Evolutionary conservation across 768 basidiomycete species (phyloP).

Genomic region (Psilocybe cyanescens): DNA sequence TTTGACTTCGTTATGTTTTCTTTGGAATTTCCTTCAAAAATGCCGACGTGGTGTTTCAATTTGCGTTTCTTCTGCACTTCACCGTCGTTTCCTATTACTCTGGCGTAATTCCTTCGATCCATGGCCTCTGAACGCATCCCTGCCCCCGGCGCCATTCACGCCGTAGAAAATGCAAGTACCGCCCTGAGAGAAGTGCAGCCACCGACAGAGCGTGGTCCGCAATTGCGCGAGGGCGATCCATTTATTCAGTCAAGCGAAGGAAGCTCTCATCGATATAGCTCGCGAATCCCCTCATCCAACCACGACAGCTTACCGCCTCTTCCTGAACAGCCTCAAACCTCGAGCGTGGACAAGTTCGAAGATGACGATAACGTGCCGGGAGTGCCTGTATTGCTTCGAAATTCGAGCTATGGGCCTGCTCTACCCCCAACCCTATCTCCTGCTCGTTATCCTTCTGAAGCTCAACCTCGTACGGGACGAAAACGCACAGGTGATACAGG

Average conservation of each 20-base stretch:
- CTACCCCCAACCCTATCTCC: neutral
- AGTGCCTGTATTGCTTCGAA: neutral
- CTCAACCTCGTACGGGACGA: neutral
- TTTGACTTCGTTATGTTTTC: neutral
- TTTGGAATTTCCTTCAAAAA: neutral
- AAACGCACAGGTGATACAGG: slow-evolving; percentile 1
- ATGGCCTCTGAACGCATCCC: neutral
- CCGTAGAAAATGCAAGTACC: neutral
- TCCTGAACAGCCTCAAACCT: neutral
- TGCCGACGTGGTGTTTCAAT: neutral
- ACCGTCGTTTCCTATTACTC: neutral
- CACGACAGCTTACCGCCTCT: neutral
- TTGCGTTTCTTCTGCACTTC: neutral
- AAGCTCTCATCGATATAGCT: neutral
- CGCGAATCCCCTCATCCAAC: neutral
- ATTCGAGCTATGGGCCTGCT: neutral
- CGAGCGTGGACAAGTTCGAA: neutral
- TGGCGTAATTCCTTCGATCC: neutral
- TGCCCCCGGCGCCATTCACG: neutral
- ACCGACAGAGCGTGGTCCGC: neutral
- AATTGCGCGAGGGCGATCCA: neutral
- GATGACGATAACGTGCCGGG: neutral
- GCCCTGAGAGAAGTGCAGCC: neutral
- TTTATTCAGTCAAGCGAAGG: neutral
- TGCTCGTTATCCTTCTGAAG: neutral